These are phyloP conservation scores for Penicillium sp. DNA, from an alignment of 2,329 filamentous ascomycete species.

Conservation along the genomic window DNA sequence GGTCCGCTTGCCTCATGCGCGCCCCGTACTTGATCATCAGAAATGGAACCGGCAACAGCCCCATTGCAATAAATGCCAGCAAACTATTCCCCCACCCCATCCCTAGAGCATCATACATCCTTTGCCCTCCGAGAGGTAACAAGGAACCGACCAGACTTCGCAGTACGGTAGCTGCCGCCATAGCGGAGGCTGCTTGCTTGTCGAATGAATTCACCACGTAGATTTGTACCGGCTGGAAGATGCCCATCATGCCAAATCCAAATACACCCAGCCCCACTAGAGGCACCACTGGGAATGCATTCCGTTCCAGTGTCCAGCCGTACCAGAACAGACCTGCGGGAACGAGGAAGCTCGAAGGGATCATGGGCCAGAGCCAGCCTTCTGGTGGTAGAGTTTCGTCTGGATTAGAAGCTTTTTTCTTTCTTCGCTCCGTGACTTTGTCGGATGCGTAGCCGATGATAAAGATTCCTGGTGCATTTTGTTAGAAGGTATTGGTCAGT, in stretches of 20 bases:
- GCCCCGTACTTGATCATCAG: conserved; percentile 11
- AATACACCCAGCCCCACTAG: background rate
- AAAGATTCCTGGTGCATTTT: background rate
- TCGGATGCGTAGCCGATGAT: conserved; percentile 7
- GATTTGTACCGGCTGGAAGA: conserved; percentile 13
- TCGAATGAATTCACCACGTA: conserved; percentile 17
- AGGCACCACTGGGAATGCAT: background rate
- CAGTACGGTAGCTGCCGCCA: conserved; percentile 25
- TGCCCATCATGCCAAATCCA: conserved; percentile 11
- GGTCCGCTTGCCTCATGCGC: background rate
- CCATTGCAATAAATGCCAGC: conserved; percentile 59
- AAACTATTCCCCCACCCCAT: conserved; percentile 66
- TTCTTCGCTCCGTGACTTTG: conserved; percentile 3
- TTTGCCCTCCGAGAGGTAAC: conserved; percentile 62
- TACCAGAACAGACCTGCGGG: conserved; percentile 1
- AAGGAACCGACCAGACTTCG: conserved; percentile 59
- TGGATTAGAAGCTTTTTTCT: background rate
- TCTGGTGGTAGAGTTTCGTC: background rate
- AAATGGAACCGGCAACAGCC: conserved; percentile 54
- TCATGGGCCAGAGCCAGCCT: conserved; percentile 3
- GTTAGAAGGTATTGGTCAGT: too few species aligned
- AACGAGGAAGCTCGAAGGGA: background rate
- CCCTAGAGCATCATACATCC: conserved; percentile 65
- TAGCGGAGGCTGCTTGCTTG: conserved; percentile 14
- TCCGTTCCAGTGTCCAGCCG: background rate